Evolutionary conservation across 2,329 filamentous ascomycete genomes (phyloP), one percentile per base, ranked within the genome.

Genomic region (Fusarium transvaalense): DNA sequence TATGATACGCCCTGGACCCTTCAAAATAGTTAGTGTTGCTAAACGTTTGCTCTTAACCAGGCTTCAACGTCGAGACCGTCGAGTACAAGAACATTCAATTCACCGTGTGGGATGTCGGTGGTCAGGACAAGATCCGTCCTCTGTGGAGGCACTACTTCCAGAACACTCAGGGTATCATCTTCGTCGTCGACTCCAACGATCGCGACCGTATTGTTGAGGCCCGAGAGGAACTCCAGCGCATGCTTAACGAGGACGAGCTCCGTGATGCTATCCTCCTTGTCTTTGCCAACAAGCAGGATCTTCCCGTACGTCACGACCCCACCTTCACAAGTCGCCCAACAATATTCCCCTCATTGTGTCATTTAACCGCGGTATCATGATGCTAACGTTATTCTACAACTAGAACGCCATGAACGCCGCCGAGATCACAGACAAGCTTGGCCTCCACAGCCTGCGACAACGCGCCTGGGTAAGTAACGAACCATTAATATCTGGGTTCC

Each of bases 21-120:
- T 32, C 19, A 45, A 34, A 25, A 31, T 42, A 31, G n/a, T 51
- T 31, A 54, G 19, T 29, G 14, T 48, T 51, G 55, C 75, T 78
- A 63, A 79, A 64, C 32, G 29, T 37, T 14, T 17, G n/a, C 51
- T 43, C 31, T 51, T 47, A 42, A 43, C 29, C 72, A 94, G 92
- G 96, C 78, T 99, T 99, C 91, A 99, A 99, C 87, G 96, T 99
- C 82, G 96, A 99, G 89, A 98, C 96, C 58, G 96, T 99, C 82
- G 94, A 97, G 82, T 98, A 98, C 89, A 97, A 97, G 90, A 99
- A 99, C 90, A 97, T 97, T 78, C 94, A 97, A 82, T 99, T 99
- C 89, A 98, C 95, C 82, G 96, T 99, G 81, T 99, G 96, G 96
- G 96, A 98, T 87, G 96, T 99, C 79, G 96, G 96, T 88, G 96